phyloP scores from a whole-genome alignment of 2,329 filamentous ascomycete genomes.

The Sporothrix pseudoabietina region DNA sequence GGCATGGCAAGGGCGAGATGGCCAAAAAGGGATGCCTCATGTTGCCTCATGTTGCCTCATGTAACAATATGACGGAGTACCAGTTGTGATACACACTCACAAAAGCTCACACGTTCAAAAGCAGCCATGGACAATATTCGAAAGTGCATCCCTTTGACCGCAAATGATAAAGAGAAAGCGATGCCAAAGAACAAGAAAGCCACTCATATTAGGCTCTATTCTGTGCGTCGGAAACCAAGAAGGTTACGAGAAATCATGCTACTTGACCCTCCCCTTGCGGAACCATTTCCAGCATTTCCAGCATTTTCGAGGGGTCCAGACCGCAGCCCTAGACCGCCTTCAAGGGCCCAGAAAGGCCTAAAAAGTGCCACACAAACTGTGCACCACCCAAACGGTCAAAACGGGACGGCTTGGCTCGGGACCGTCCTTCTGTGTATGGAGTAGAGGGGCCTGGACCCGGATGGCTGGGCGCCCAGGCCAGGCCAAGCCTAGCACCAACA shows the following conservation, averaged over 20 bases:
- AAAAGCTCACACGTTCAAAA: neutral
- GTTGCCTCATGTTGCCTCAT: neutral
- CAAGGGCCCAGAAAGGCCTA: neutral
- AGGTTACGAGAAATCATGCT: slow-evolving; percentile 4
- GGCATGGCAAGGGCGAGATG: neutral
- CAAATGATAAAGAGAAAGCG: neutral
- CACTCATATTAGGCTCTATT: neutral
- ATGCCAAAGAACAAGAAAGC: neutral
- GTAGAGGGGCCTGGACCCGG: neutral
- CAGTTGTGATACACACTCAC: neutral
- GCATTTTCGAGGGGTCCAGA: slow-evolving; percentile 18
- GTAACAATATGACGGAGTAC: neutral
- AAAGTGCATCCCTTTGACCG: neutral
- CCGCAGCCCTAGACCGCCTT: neutral
- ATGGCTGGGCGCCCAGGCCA: neutral
- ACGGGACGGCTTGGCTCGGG: neutral
- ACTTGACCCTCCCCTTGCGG: slow-evolving; percentile 2
- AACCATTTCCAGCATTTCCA: neutral
- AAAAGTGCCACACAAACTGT: too few species aligned
- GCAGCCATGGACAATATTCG: neutral
- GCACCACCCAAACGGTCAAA: too few species aligned
- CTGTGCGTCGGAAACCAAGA: neutral
- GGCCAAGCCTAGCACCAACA: neutral
- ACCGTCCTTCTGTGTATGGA: neutral
- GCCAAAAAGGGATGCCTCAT: neutral